Conservation (phyloP, 1,284 basidiomycete genomes). For the Ceratobasidium sp. region DNA sequence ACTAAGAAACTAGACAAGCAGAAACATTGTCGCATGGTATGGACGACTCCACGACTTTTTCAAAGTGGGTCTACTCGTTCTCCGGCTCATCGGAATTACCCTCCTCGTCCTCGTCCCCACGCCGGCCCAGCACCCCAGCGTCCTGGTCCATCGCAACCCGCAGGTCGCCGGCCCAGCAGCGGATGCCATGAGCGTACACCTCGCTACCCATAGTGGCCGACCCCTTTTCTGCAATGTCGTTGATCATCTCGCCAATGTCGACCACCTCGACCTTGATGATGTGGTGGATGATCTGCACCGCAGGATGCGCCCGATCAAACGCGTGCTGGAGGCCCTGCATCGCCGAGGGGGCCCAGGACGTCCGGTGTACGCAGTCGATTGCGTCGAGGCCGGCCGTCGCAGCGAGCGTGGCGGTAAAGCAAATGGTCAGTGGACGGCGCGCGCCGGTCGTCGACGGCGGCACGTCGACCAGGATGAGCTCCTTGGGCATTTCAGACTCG, state of each 20-base stretch:
- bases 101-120: conserved; percentile 46
- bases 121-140: conserved; percentile 32
- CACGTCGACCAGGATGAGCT: conserved; percentile 4
- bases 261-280: conserved; percentile 13
- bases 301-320: conserved; percentile 40
- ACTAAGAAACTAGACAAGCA: conserved; percentile 14
- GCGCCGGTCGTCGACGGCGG: not conserved
- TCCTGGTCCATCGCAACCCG: conserved; percentile 12
- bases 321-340: conserved; percentile 33
- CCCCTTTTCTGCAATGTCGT: conserved; percentile 34
- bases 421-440: not conserved
- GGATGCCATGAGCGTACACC: conserved; percentile 35
- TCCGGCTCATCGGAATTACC: conserved; percentile 22
- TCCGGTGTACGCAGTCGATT: conserved; percentile 18
- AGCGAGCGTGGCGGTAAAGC: conserved; percentile 15
- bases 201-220: not conserved
- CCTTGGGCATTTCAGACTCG: conserved; percentile 1
- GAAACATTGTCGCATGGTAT: too few species aligned
- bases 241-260: conserved; percentile 8
- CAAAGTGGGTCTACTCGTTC: too few species aligned
- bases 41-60: too few species aligned
- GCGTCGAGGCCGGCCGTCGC: conserved; percentile 24
- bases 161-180: conserved; percentile 31
- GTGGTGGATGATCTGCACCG: conserved; percentile 38
- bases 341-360: conserved; percentile 21